Evolutionary conservation across 768 basidiomycete genomes (phyloP).

Genomic region (Auricularia sp.): DNA sequence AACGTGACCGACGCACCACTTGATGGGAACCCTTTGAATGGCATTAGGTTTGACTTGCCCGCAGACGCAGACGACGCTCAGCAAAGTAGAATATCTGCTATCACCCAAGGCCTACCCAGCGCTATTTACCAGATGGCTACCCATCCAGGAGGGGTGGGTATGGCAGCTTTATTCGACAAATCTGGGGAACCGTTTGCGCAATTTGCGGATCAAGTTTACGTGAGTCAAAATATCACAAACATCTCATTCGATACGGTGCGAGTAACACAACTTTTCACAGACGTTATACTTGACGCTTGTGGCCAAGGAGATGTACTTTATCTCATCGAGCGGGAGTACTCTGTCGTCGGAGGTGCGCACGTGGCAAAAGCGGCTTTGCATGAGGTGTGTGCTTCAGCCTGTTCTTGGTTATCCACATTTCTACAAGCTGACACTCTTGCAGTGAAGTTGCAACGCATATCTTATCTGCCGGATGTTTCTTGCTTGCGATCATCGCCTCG

Average conservation of each 20-base stretch:
- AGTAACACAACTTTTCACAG: conserved; percentile 16
- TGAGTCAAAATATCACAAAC: conserved; percentile 18
- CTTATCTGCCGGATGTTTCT: conserved; percentile 31
- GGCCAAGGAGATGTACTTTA: conserved; percentile 43
- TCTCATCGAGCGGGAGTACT: conserved; percentile 22
- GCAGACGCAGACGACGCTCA: conserved; percentile 28
- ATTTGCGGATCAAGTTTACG: conserved; percentile 37
- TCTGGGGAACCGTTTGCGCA: conserved; percentile 24
- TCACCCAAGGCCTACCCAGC: conserved; percentile 39
- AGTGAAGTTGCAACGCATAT: conserved; percentile 38
- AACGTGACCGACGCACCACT: conserved; percentile 39
- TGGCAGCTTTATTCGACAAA: conserved; percentile 28
- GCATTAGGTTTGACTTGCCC: conserved; percentile 39
- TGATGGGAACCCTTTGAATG: conserved; percentile 43
- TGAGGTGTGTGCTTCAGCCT: conserved; percentile 28
- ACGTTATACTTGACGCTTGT: conserved; percentile 39
- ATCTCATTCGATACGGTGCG: neutral
- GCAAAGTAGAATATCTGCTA: conserved; percentile 31
- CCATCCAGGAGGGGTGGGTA: conserved; percentile 26
- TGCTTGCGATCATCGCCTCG: conserved; percentile 34
- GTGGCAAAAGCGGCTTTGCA: conserved; percentile 36
- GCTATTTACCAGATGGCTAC: conserved; percentile 40
- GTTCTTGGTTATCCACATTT: no score
- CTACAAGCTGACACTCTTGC: neutral
- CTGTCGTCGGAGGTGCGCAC: conserved; percentile 35